Conservation (phyloP, 2,329 filamentous ascomycete genomes). For the Hypoxylon sp. region DNA sequence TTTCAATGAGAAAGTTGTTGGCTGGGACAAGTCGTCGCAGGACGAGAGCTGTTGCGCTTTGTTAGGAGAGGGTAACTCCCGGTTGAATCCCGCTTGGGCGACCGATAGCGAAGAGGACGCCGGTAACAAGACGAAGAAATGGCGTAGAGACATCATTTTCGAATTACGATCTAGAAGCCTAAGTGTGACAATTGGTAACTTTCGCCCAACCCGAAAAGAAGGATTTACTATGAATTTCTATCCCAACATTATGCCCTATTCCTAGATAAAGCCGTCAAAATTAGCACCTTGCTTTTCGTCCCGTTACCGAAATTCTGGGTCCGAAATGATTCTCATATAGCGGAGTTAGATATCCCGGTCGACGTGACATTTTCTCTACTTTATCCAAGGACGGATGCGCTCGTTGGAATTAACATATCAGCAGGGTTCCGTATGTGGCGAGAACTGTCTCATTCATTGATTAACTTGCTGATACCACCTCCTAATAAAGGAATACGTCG, state of each 20-base stretch:
- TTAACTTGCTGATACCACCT: neutral
- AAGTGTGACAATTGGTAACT: neutral
- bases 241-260: neutral
- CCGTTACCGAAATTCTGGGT: slow-evolving; percentile 11
- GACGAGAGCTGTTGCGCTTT: slow-evolving; percentile 4
- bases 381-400: slow-evolving; percentile 36
- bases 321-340: slow-evolving; percentile 14
- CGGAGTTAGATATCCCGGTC: slow-evolving; percentile 30
- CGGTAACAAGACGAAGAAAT: slow-evolving; percentile 5
- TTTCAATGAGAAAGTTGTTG: slow-evolving; percentile 38
- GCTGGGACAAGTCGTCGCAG: slow-evolving; percentile 30
- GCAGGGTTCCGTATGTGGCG: slow-evolving; percentile 13
- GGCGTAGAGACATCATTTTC: slow-evolving; percentile 12
- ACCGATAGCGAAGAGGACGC: neutral
- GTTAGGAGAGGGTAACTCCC: neutral
- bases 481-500: neutral
- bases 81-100: neutral
- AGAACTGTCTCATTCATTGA: slow-evolving; percentile 19
- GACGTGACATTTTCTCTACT: slow-evolving; percentile 32
- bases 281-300: slow-evolving; percentile 16
- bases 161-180: neutral
- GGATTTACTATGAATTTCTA: neutral
- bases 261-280: slow-evolving; percentile 20
- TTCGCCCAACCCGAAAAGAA: neutral
- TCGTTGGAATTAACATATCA: slow-evolving; percentile 11